Evolutionary conservation across 2,329 filamentous ascomycete species (phyloP).

Genomic region (Aspergillus sp.): DNA sequence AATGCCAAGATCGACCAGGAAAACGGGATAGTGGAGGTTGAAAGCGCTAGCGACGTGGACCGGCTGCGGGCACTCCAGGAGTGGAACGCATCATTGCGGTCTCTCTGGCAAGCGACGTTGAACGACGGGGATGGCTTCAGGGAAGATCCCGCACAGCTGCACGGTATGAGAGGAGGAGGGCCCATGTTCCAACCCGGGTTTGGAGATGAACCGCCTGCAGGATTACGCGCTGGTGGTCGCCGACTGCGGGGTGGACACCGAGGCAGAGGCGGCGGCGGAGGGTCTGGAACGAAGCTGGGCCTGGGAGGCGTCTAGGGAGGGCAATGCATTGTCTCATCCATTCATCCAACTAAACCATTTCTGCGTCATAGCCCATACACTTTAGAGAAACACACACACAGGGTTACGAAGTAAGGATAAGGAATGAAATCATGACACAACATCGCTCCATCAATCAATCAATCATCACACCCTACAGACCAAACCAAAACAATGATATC

Average conservation of each 20-base stretch:
- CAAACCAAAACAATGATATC: background rate
- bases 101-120: constrained; percentile 71
- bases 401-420: background rate
- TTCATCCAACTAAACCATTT: background rate
- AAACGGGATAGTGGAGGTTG: constrained; percentile 78
- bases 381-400: background rate
- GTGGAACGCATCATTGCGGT: constrained; percentile 70
- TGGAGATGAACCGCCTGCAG: constrained; percentile 30
- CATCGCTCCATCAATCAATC: no score
- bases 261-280: constrained; percentile 21
- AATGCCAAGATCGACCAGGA: constrained; percentile 87
- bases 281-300: background rate
- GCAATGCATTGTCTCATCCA: background rate
- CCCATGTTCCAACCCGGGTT: constrained; percentile 34
- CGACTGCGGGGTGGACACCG: constrained; percentile 30
- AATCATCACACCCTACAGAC: background rate
- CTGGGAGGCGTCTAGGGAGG: background rate
- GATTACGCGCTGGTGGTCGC: constrained; percentile 25
- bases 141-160: constrained; percentile 39
- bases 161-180: constrained; percentile 24
- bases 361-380: background rate
- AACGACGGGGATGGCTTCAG: constrained; percentile 71
- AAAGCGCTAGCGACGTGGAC: constrained; percentile 67
- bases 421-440: background rate
- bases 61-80: constrained; percentile 71